Evolutionary conservation across 2,329 filamentous ascomycete genomes (phyloP).

Genomic region (Phialocephala sp.): DNA sequence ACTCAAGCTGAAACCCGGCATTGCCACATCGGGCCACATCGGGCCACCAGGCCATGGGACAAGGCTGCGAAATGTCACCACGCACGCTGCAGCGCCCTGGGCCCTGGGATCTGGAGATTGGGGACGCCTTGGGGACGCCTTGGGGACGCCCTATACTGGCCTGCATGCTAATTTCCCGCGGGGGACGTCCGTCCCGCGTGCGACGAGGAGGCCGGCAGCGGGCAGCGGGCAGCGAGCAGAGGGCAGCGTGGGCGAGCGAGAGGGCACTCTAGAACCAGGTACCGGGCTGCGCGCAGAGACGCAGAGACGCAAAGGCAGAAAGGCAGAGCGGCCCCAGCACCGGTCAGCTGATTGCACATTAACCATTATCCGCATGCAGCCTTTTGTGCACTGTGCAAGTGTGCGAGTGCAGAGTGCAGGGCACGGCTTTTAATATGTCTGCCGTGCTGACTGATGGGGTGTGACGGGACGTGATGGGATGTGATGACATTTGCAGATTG

Average conservation of each 20-base stretch:
- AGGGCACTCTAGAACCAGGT: not conserved
- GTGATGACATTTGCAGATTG: not conserved
- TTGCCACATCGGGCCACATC: no score
- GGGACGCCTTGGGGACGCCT: not conserved
- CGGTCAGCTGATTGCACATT: no score
- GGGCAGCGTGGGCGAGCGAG: no score
- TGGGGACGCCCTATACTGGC: not conserved
- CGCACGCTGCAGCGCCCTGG: no score
- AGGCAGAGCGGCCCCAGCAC: no score
- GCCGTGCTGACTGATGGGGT: not conserved
- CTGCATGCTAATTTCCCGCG: constrained; percentile 2
- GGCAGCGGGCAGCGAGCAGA: no score
- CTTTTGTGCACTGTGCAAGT: constrained; percentile 8
- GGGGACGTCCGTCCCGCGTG: not conserved
- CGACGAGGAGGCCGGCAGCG: not conserved
- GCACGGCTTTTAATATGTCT: constrained; percentile 11
- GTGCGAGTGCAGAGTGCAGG: not conserved
- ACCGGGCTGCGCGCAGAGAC: not conserved
- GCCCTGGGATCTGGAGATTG: not conserved
- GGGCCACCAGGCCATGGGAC: no score
- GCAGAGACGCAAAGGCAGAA: no score
- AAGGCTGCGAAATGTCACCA: no score
- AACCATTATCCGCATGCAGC: not conserved
- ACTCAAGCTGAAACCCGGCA: no score
- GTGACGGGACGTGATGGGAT: not conserved